Base-by-base conservation (phyloP, 352 stramenopile genomes). In the Phytophthora colocasiae region DNA sequence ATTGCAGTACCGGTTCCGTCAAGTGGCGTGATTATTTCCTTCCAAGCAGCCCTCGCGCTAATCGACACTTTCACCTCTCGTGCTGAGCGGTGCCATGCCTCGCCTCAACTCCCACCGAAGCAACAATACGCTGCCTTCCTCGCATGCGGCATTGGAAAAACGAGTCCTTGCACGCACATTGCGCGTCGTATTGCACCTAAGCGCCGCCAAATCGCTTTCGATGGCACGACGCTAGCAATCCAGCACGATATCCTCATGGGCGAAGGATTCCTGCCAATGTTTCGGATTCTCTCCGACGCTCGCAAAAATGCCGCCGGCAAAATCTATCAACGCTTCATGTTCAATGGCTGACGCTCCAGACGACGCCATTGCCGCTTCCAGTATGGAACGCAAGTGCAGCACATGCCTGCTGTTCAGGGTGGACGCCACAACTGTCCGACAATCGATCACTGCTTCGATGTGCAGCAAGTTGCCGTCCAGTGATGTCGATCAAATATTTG, bases 401-500 rank as follows among this genome's bases (percentile, higher is more conserved):
- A 36, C 38, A 43, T 5, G 9, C 32, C 38, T 58, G 34, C 50
- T 38, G 38, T 48, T 40, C n/a, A n/a, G n/a, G n/a, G 22, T 12
- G 43, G 19, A n/a, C n/a, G n/a, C 7, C 9, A 27, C 47, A 22
- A n/a, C 14, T n/a, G 45, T 6, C 27, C 15, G 15, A 32, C 48
- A 56, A 56, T 56, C 49, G 49, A 46, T 34, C 29, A 34, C 1
- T 9, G n/a, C 4, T 46, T 43, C 14, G 38, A 54, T 54, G 32
- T 45, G 49, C 49, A 34, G 49, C 49, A 56, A 46, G 10, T 34
- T 56, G 49, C 49, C 17, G 49, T n/a, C n/a, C n/a, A n/a, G n/a
- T n/a, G n/a, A n/a, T n/a, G n/a, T n/a, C n/a, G n/a, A n/a, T n/a
- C n/a, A n/a, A n/a, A n/a, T n/a, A n/a, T n/a, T n/a, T n/a, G n/a